These are phyloP conservation scores for Novymonas esmeraldas DNA, from an alignment of 208 protist species.

Conservation along the genomic window DNA sequence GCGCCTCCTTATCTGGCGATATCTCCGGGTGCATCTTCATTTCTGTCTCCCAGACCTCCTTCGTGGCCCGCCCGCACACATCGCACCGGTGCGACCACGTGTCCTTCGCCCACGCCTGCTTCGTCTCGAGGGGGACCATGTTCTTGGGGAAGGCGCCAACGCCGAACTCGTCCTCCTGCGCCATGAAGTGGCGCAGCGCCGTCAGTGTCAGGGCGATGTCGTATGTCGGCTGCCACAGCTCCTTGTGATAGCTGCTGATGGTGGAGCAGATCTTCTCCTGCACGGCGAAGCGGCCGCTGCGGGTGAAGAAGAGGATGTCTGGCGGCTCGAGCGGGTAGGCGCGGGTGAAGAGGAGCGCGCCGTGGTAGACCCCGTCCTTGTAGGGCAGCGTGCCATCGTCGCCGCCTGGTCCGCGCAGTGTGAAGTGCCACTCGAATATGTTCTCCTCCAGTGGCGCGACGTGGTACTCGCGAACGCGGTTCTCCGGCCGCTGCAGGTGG, in stretches of 20 bases:
- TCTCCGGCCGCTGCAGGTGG: constrained; percentile 33
- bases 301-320: constrained; percentile 90
- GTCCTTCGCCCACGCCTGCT: constrained; percentile 43
- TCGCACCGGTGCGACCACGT: constrained; percentile 57
- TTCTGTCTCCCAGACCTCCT: constrained; percentile 45
- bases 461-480: constrained; percentile 70
- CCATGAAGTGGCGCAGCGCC: constrained; percentile 86
- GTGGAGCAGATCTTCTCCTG: constrained; percentile 86
- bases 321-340: constrained; percentile 90
- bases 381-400: constrained; percentile 43
- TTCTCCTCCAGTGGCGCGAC: constrained; percentile 88
- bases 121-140: constrained; percentile 41
- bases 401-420: constrained; percentile 87
- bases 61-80: constrained; percentile 30
- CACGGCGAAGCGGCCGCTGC: constrained; percentile 84
- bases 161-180: constrained; percentile 74
- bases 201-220: constrained; percentile 67
- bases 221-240: constrained; percentile 88
- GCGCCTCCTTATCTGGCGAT: constrained; percentile 27
- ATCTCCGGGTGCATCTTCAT: constrained; percentile 58
- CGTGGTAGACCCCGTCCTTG: constrained; percentile 88
- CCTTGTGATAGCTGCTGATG: constrained; percentile 89
- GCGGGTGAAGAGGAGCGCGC: constrained; percentile 70
- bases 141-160: constrained; percentile 61
- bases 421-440: constrained; percentile 99